Evolutionary conservation across 768 basidiomycete species (phyloP).

Genomic region (Holtermanniella nyarrowii): DNA sequence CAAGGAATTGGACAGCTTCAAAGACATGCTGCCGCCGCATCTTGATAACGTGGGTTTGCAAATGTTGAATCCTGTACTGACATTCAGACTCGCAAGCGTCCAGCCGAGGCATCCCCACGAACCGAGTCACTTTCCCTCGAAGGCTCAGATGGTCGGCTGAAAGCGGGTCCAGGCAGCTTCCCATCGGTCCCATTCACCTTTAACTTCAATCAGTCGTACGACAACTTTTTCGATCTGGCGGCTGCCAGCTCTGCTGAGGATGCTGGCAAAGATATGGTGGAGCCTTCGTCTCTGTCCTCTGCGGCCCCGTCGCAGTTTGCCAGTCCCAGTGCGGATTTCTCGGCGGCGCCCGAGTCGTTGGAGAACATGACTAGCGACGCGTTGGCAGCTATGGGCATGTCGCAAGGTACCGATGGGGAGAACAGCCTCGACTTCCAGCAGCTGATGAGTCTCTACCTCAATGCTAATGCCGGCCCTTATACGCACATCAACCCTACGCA

Average conservation of each 20-base stretch:
- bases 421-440: constrained; percentile 39
- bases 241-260: constrained; percentile 23
- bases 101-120: constrained; percentile 33
- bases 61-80: constrained; percentile 49
- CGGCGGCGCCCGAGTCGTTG: not conserved
- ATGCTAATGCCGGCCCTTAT: constrained; percentile 34
- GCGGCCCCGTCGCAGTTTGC: constrained; percentile 1
- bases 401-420: constrained; percentile 6
- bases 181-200: constrained; percentile 40
- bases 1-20: constrained; percentile 28
- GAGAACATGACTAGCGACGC: constrained; percentile 6
- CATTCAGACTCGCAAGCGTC: constrained; percentile 39
- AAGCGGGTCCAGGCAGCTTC: constrained; percentile 29
- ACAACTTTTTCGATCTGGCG: constrained; percentile 39
- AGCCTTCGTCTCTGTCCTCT: not conserved
- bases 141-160: constrained; percentile 11
- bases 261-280: not conserved
- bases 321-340: constrained; percentile 10
- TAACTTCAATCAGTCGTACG: constrained; percentile 34
- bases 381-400: constrained; percentile 3
- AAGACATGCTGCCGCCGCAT: constrained; percentile 13
- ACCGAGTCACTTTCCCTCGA: not conserved
- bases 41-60: constrained; percentile 27
- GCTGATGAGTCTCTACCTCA: constrained; percentile 40
- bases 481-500: constrained; percentile 77